Conservation (phyloP, 371 early-diverging fungal genomes). For the Chytridiales sp. region DNA sequence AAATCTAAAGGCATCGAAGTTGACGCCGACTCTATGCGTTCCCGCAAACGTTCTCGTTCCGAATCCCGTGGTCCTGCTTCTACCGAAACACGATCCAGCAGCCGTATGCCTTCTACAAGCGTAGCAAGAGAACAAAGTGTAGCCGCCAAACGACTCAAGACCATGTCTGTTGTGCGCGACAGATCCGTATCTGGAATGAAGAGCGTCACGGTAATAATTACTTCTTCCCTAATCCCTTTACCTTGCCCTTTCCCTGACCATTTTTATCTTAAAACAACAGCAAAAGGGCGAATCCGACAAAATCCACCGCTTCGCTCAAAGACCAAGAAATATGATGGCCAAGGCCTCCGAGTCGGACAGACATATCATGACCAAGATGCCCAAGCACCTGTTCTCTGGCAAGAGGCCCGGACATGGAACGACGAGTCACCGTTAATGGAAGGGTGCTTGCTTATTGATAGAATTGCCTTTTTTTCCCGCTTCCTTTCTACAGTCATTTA, state of each 20-base stretch:
- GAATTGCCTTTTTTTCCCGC: not conserved
- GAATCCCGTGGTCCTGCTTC: conserved; percentile 56
- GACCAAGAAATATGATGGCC: conserved; percentile 72
- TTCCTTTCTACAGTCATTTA: not conserved
- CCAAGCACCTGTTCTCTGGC: conserved; percentile 96
- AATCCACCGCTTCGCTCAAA: conserved; percentile 69
- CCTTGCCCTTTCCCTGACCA: too few species aligned
- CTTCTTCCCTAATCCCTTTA: not conserved
- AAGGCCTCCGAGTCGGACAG: conserved; percentile 94
- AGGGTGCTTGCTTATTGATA: not conserved
- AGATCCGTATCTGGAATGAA: conserved; percentile 72
- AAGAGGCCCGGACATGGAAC: conserved; percentile 70
- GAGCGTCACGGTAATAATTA: conserved; percentile 54
- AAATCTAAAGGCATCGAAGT: conserved; percentile 57
- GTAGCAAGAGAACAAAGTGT: conserved; percentile 33
- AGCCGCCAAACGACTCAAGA: conserved; percentile 38
- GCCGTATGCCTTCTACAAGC: not conserved
- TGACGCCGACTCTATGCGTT: conserved; percentile 53
- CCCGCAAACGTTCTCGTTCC: conserved; percentile 68
- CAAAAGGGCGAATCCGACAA: conserved; percentile 67
- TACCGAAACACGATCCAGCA: conserved; percentile 53
- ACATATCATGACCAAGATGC: conserved; percentile 83
- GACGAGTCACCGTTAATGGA: conserved; percentile 40
- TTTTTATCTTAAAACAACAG: too few species aligned
- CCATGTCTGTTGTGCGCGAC: conserved; percentile 27